Base-by-base conservation (phyloP, 2,329 filamentous ascomycete genomes). In the Penicillium sumatraense region DNA sequence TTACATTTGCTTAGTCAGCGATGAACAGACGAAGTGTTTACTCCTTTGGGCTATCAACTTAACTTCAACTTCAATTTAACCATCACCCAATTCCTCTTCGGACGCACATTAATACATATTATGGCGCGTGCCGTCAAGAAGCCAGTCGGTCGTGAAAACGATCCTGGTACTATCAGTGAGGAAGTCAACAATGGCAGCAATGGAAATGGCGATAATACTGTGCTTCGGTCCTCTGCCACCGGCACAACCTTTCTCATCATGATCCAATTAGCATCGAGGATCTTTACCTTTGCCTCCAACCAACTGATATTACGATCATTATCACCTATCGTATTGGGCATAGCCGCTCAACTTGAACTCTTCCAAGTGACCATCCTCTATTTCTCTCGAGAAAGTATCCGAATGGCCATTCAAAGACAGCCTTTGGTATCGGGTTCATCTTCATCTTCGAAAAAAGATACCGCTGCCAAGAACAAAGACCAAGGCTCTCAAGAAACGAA, bases 331-430 rank as follows among this genome's bases (percentile, higher is more conserved):
- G 82, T 96, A 0, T 83, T 99, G 1, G 95, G 93, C 5, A 81
- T 96, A 5, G 89, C 93, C 2, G 89, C 93, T 0, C 95, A 97
- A 72, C 83, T 99, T 3, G 95, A 99, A 67, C 86, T 98, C 1
- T 97, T 93, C 73, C 93, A 93, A 56, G 89, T 96, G 41, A 91
- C 92, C 0, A 88, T 96, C n/a, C 82, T 99, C 0, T 97, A 96
- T 74, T 98, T 99, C 68, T 89, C 95, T 0, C 85, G 95, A 35
- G 95, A 99, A 75, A 93, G 89, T 67, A 78, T 98, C 46, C 88
- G 95, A 14, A 89, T 96, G n/a, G 92, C 93, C 23, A 85, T 96
- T 31, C 93, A 98, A 75, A 84, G 95, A 49, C 89, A 93, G 63
- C 77, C 79, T 13, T 63, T 74, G n/a, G 70, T 74, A n/a, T 61